Evolutionary conservation across 2,329 filamentous ascomycete genomes (phyloP).

Genomic region (Cladosporium sp.): DNA sequence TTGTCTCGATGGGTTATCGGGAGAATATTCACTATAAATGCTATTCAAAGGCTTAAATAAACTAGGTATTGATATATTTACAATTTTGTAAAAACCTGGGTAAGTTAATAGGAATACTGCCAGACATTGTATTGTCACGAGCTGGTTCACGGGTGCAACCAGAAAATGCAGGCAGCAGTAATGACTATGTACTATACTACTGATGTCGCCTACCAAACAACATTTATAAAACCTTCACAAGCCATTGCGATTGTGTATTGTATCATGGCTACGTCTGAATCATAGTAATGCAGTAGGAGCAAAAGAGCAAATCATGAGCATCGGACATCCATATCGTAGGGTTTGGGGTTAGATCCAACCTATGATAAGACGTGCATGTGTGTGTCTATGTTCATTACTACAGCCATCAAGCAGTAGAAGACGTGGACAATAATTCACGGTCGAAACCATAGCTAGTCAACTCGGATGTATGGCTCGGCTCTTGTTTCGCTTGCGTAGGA

Average conservation of each 20-base stretch:
- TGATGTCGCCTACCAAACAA: neutral
- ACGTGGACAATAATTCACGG: neutral
- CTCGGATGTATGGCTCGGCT: neutral
- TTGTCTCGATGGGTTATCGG: neutral
- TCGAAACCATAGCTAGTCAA: neutral
- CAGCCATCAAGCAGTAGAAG: neutral
- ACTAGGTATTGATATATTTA: too few species aligned
- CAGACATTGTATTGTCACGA: neutral
- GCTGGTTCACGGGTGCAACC: neutral
- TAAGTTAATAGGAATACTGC: neutral
- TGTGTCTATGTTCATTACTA: neutral
- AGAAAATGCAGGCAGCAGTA: neutral
- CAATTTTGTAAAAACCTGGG: neutral
- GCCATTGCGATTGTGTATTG: neutral
- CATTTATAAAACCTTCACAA: neutral
- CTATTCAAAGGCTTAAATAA: neutral
- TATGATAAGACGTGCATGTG: neutral
- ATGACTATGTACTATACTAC: neutral
- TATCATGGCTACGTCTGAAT: neutral
- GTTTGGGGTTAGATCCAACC: neutral
- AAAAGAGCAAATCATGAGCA: neutral
- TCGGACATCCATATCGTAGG: neutral
- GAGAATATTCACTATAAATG: neutral
- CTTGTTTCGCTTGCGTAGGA: neutral
- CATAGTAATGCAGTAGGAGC: neutral